Conservation (phyloP, 2,329 filamentous ascomycete genomes). For the Fonsecaea pedrosoi region DNA sequence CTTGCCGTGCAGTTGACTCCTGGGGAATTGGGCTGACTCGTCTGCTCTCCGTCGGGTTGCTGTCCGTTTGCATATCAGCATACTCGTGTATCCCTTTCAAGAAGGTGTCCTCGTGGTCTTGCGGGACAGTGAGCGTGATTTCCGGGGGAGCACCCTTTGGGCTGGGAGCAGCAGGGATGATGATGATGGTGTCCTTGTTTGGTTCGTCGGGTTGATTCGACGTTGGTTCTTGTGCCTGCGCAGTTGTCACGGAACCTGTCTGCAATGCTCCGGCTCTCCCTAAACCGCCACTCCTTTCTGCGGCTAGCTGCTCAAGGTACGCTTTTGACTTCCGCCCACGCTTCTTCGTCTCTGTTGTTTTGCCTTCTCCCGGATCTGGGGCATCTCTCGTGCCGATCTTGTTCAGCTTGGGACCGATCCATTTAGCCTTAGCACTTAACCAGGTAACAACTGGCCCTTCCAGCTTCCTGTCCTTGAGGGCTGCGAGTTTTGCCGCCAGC, state of each 20-base stretch:
- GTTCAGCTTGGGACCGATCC: constrained; percentile 70
- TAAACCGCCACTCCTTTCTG: constrained; percentile 21
- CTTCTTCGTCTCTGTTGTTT: constrained; percentile 36
- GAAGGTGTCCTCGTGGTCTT: constrained; percentile 40
- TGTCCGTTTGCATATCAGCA: constrained; percentile 40
- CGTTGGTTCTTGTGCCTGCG: not conserved
- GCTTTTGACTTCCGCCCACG: constrained; percentile 39
- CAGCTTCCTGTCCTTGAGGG: constrained; percentile 82
- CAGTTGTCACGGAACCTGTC: constrained; percentile 1
- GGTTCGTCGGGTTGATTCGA: not conserved
- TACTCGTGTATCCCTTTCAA: constrained; percentile 55
- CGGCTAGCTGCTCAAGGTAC: constrained; percentile 34
- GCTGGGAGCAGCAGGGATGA: not conserved
- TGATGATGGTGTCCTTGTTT: not conserved
- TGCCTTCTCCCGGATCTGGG: constrained; percentile 19
- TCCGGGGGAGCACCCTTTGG: not conserved
- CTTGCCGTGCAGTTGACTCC: constrained; percentile 1
- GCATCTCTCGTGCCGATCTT: constrained; percentile 32
- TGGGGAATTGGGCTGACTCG: constrained; percentile 13
- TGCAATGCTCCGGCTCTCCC: not conserved
- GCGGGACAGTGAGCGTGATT: constrained; percentile 6
- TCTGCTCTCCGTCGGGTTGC: constrained; percentile 14
- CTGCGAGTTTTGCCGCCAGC: constrained; percentile 80
- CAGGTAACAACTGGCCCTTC: constrained; percentile 88
- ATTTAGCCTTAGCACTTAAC: constrained; percentile 90